These are phyloP conservation scores for Isoetes taiwanensis DNA, from an alignment of 75 land plant species.

Conservation along the genomic window DNA sequence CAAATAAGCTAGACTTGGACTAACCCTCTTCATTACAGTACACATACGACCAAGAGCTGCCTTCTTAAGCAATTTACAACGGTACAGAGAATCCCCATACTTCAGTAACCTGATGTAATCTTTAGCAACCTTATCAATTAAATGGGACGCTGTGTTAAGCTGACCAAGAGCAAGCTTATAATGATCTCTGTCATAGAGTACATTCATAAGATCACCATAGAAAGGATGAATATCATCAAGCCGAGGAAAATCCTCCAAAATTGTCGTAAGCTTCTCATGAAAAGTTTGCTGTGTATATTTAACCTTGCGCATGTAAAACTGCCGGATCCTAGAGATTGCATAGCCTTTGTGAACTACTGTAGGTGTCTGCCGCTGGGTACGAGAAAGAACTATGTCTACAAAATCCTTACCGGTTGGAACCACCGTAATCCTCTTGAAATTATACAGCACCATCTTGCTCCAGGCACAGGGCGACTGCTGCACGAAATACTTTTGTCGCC, in stretches of 20 bases:
- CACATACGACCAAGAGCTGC: constrained; percentile 94
- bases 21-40: constrained; percentile 66
- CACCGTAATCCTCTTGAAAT: constrained; percentile 85
- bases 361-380: constrained; percentile 94
- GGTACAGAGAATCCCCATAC: constrained; percentile 86
- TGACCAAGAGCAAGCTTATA: constrained; percentile 96
- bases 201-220: constrained; percentile 78
- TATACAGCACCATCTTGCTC: constrained; percentile 92
- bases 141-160: constrained; percentile 70
- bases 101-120: constrained; percentile 79
- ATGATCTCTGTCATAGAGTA: constrained; percentile 81
- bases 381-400: constrained; percentile 74
- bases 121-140: constrained; percentile 63
- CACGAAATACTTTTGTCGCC: no score
- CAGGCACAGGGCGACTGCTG: no score
- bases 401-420: constrained; percentile 87
- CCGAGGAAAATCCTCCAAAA: constrained; percentile 80
- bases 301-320: constrained; percentile 95
- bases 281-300: constrained; percentile 71
- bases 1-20: constrained; percentile 78
- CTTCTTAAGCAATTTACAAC: constrained; percentile 81
- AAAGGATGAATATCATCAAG: constrained; percentile 88
- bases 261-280: constrained; percentile 75
- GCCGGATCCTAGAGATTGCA: constrained; percentile 67
- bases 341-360: constrained; percentile 96